Evolutionary conservation across 306 rosid species (phyloP), one percentile per base, ranked within the genome.

Genomic region (Rosa multiflora): DNA sequence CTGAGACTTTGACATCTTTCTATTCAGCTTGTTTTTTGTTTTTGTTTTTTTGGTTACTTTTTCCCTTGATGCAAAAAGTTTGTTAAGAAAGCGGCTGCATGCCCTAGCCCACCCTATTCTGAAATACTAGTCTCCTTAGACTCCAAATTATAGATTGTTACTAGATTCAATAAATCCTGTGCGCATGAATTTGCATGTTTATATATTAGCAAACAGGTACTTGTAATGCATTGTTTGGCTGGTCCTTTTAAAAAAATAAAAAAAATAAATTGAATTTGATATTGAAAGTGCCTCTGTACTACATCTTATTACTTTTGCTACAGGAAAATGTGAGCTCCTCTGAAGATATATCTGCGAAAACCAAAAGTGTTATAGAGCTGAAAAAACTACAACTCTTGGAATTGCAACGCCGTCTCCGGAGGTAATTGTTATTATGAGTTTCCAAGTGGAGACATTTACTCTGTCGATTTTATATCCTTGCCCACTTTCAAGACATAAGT

Each of bases 361-460:
- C 99, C 70, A 93, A 87, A 86, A 96, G 98, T 84, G 99, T 96
- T 78, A 96, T 96, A 83, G 99, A 96, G 83, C 91, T 96, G 90
- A 96, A 96, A 82, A 96, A 96, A 66, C 98, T 96, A 73, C 99
- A 96, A 81, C 87, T 96, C 76, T 85, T 93, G 82, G 94, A 90
- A 73, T 97, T 96, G 70, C 99, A 96, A 79, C 92, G 90, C 69
- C 99, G 99, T 69, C 94, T 96, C n/a, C 85, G 96, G 63, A 89
- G 97, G 99, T 91, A 82, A 72, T 69, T n/a, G 15, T 26, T 3
- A 73, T 78, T 39, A 69, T 49, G 69, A 17, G 8, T 69, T 76
- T 76, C 37, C 63, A 48, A 69, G 66, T 73, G 35, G 35, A 47
- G 70, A 5, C 5, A 52, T 63, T 43, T 35, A 63, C 46, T 73